Evolutionary conservation across 257 asterid genomes (phyloP), one percentile per base, ranked within the genome.

Genomic region (Solanum ahanhuiri): DNA sequence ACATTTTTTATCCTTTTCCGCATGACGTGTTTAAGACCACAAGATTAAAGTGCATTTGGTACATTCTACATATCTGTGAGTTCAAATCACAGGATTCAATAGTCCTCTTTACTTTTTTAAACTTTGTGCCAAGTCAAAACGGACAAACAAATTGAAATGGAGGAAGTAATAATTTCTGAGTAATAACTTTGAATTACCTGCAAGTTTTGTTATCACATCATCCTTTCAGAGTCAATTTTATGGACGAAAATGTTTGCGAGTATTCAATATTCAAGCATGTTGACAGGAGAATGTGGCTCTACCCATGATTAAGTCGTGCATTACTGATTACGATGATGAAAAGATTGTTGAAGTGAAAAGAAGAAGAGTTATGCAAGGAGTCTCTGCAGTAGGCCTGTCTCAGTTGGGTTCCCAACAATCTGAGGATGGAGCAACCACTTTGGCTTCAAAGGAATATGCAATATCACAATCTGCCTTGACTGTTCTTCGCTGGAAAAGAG

Each of bases 401-500:
- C 28, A n/a, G 51, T 60, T 83, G 17, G 83, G 73, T 34, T 34
- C 84, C 45, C 28, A 76, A 86, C 64, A 86, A 51, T 63, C 34
- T 45, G 89, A 67, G 67, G 84, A 81, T 81, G 67, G 17, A 48
- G 84, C 9, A 81, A 67, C 81, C 69, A 43, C 34, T 18, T 82
- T 17, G 69, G 87, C 87, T 82, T 85, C 92, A 15, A 90, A 85
- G 85, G 90, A 86, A 72, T 17, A 45, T 86, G 88, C 85, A 86
- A 6, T 86, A 54, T 43, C 88, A 12, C 87, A 89, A 75, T 86
- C 86, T 90, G 94, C 95, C 43, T 64, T 91, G 88, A 86, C 89
- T 48, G 86, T 91, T 88, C 93, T 95, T 70, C 35, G 31, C 83
- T 83, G 48, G 31, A 92, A 88, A 89, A 86, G 91, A 85, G 89